These are phyloP conservation scores for Rutstroemia sydowiana DNA, from an alignment of 2,329 filamentous ascomycete genomes.

Conservation along the genomic window DNA sequence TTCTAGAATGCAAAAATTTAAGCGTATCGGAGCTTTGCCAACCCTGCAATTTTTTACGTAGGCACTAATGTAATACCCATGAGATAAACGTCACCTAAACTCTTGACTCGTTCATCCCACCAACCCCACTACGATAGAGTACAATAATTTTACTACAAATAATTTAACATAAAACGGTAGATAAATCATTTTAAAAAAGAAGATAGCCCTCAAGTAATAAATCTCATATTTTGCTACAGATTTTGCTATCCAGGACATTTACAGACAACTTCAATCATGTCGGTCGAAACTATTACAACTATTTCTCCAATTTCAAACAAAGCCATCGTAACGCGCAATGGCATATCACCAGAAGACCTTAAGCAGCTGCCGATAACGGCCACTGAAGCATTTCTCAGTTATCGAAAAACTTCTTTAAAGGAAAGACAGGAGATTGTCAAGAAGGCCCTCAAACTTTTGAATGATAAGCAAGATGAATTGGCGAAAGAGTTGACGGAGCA, in stretches of 20 bases:
- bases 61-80: no score
- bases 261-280: slow-evolving; percentile 41
- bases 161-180: no score
- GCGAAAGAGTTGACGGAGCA: slow-evolving; percentile 83
- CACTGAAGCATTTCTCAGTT: slow-evolving; percentile 68
- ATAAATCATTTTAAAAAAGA: no score
- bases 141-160: no score
- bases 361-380: slow-evolving; percentile 64
- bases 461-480: slow-evolving; percentile 67
- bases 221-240: no score
- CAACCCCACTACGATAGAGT: slow-evolving; percentile 5
- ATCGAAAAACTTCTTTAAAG: slow-evolving; percentile 64
- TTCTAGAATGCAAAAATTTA: slow-evolving; percentile 1
- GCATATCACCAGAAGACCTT: slow-evolving; percentile 63
- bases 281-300: slow-evolving; percentile 60
- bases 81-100: slow-evolving; percentile 1
- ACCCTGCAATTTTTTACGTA: no score
- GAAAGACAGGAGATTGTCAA: slow-evolving; percentile 75
- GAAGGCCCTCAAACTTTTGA: slow-evolving; percentile 66
- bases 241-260: no score
- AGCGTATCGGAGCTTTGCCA: slow-evolving; percentile 1
- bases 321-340: slow-evolving; percentile 71
- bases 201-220: no score
- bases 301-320: slow-evolving; percentile 89
- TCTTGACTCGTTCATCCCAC: not conserved